Conservation (phyloP, 768 basidiomycete species). For the Russula sp. region DNA sequence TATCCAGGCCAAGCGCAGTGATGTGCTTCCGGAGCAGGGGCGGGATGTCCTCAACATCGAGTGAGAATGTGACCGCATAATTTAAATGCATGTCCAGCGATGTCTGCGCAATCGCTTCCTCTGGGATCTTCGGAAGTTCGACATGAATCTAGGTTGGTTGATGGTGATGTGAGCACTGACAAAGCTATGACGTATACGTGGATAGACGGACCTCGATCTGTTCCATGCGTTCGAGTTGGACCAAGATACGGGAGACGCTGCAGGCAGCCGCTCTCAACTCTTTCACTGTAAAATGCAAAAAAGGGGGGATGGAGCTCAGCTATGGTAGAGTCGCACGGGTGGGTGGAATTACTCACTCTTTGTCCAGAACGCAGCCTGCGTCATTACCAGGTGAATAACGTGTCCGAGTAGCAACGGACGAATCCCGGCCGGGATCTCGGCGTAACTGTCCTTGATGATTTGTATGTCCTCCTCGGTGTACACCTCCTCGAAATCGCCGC, state of each 20-base stretch:
- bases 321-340: too few species aligned
- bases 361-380: conserved; percentile 24
- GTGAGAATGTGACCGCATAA: conserved; percentile 17
- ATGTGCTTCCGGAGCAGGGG: conserved; percentile 1
- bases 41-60: conserved; percentile 24
- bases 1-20: conserved; percentile 11
- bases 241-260: conserved; percentile 20
- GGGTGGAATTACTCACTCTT: conserved; percentile 17
- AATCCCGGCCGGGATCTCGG: conserved; percentile 24
- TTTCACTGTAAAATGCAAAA: conserved; percentile 18
- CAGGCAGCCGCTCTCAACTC: conserved; percentile 14
- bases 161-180: background rate
- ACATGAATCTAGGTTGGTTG: conserved; percentile 5
- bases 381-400: conserved; percentile 22
- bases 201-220: conserved; percentile 22
- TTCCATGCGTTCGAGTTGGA: conserved; percentile 8
- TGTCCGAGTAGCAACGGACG: conserved; percentile 19
- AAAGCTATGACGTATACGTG: too few species aligned
- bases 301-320: background rate
- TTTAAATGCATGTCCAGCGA: conserved; percentile 20
- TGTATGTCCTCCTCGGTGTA: conserved; percentile 17
- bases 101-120: conserved; percentile 19
- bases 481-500: conserved; percentile 20
- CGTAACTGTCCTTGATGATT: conserved; percentile 19
- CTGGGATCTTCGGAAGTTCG: conserved; percentile 19